Percentiles rank a stretch among this genome's conserved stretches.
phyloP scores from a whole-genome alignment of 495 filamentous ascomycete species.

The Neurospora sp. region DNA sequence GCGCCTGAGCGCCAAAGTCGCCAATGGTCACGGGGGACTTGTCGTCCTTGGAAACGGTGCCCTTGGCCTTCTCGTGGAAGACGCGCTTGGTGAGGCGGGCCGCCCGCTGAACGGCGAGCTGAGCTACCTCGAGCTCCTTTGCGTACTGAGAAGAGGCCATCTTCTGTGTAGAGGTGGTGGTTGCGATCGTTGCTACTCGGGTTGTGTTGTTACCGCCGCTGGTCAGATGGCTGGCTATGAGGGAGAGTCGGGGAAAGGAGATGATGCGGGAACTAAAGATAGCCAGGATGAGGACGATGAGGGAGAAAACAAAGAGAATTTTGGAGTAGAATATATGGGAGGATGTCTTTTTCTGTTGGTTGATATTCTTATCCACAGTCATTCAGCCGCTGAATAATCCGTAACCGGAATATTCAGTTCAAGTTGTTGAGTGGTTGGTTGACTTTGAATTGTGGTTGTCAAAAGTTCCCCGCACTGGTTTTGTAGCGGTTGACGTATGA shows the following conservation, averaged over 20 bases:
- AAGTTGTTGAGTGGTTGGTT: background rate
- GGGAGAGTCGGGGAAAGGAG: conserved; percentile 11
- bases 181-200: background rate
- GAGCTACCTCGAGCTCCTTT: conserved; percentile 74
- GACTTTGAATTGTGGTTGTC: background rate
- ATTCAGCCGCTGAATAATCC: background rate
- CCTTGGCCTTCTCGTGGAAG: conserved; percentile 86
- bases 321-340: background rate
- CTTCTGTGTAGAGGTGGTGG: conserved; percentile 1
- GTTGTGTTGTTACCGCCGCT: background rate
- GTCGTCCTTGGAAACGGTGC: conserved; percentile 88
- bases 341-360: background rate
- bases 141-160: conserved; percentile 41
- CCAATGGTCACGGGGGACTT: conserved; percentile 94
- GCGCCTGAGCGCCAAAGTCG: conserved; percentile 93
- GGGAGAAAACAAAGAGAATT: conserved; percentile 5
- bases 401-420: background rate
- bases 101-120: conserved; percentile 87
- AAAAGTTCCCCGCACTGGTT: background rate
- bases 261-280: conserved; percentile 2
- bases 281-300: conserved; percentile 18
- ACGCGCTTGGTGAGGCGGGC: conserved; percentile 82
- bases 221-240: conserved; percentile 10
- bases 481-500: background rate
- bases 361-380: background rate